Conservation (phyloP, 129 eudicot species). For the Flaveria robusta region DNA sequence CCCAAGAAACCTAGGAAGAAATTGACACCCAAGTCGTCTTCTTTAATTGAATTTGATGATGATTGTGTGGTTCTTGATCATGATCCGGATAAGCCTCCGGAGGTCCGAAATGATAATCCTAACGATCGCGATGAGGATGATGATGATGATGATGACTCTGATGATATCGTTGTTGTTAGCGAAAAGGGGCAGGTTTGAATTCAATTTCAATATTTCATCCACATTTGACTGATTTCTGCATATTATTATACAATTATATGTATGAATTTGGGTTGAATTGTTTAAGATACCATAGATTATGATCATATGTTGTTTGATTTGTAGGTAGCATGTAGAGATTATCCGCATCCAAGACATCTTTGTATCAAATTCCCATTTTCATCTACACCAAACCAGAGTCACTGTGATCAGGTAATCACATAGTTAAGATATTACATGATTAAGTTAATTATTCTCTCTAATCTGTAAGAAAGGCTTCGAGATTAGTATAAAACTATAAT, state of each 20-base stretch:
- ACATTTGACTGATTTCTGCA: background rate
- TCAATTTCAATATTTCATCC: background rate
- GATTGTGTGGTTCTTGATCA: conserved; percentile 84
- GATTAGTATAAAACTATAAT: background rate
- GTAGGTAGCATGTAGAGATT: conserved; percentile 96
- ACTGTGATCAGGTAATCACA: conserved; percentile 57
- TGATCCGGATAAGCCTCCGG: conserved; percentile 64
- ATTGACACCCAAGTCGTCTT: conserved; percentile 21
- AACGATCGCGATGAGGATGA: conserved; percentile 16
- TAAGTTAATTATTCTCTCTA: background rate
- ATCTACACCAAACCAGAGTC: conserved; percentile 60
- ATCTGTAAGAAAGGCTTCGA: background rate
- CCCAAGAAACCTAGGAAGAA: conserved; percentile 42
- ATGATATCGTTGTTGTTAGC: conserved; percentile 66
- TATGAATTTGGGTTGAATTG: background rate
- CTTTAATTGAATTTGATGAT: conserved; percentile 47
- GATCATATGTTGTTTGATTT: background rate
- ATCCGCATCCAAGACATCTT: conserved; percentile 84
- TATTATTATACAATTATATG: background rate
- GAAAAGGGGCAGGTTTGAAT: conserved; percentile 69
- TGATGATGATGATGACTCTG: conserved; percentile 43
- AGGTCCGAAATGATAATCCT: conserved; percentile 8
- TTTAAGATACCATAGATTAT: background rate
- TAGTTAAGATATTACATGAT: background rate
- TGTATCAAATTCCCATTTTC: conserved; percentile 71